Evolutionary conservation across 805 yeast species (phyloP), one percentile per base, ranked within the genome.

Genomic region (Kuraishia cidri): DNA sequence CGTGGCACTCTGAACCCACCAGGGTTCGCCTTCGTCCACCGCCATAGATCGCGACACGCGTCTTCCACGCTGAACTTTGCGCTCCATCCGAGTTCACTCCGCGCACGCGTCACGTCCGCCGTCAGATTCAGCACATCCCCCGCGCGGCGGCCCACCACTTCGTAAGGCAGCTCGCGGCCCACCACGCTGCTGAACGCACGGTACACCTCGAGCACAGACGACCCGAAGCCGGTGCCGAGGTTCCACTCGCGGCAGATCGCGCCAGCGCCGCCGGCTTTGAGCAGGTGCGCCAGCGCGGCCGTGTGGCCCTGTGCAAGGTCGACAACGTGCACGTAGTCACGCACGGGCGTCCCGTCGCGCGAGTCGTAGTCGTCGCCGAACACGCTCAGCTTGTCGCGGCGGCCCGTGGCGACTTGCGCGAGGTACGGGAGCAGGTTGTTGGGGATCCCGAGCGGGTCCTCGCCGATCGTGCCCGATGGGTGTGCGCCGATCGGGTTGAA

Each of bases 401-500:
- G 68, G 13, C 84, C 84, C 30, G 71, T 68, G 12, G 90, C 90
- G 8, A 81, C 88, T 52, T 81, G 86, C 3, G 87, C 83, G 49
- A 83, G 62, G 50, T 61, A 77, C 4, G 92, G 92, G 41, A 84
- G 61, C 44, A 83, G 57, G 45, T 83, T 82, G 57, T 79, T 80
- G 31, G 94, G 90, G 32, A 75, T 64, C 10, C 88, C 88, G 38
- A 72, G 60, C 5, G 88, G 88, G 50, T 82, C 88, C 48, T 84
- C 94, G 24, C 94, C 94, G 38, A 83, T 64, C 23, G 74, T 56
- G 9, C 92, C 92, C 2, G 85, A 73, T 3, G 88, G 83, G 50
- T 83, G 94, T 12, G 92, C 90, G 24, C 94, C 94, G 42, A 81
- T 79, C 23, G 94, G 92, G 48, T 83, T 82, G 62, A 81, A 83